phyloP scores from a whole-genome alignment of 208 protist species.

The Trypanosoma grayi region DNA sequence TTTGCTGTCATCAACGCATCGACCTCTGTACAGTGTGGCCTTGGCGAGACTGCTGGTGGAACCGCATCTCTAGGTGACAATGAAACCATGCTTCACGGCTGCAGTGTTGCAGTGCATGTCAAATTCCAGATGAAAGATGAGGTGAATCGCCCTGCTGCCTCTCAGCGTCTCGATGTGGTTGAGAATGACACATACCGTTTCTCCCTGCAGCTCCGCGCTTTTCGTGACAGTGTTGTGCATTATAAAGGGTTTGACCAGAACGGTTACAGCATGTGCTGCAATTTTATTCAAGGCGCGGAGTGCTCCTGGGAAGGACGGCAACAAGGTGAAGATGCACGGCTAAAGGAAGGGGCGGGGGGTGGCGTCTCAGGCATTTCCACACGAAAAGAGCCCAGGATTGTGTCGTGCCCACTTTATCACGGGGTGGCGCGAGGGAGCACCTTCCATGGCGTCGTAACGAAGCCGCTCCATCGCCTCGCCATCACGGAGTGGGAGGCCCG shows the following conservation, averaged over 20 bases:
- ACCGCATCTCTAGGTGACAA: not conserved
- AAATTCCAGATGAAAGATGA: conserved; percentile 14
- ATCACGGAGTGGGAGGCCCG: conserved; percentile 43
- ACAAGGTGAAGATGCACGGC: not conserved
- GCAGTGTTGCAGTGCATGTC: conserved; percentile 25
- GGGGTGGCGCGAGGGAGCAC: not conserved
- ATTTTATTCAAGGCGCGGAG: conserved; percentile 27
- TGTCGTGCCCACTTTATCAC: conserved; percentile 34
- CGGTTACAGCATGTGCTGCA: conserved; percentile 85
- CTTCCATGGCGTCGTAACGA: conserved; percentile 43
- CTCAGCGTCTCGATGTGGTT: not conserved
- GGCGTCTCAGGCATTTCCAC: not conserved
- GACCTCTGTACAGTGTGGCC: conserved; percentile 31
- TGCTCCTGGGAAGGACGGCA: conserved; percentile 16
- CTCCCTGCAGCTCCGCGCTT: conserved; percentile 32
- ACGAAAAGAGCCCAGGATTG: conserved; percentile 18
- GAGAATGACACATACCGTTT: conserved; percentile 56
- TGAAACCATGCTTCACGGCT: conserved; percentile 1
- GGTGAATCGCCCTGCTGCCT: not conserved
- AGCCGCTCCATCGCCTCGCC: conserved; percentile 58
- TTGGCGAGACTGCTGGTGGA: not conserved
- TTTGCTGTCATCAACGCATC: conserved; percentile 44
- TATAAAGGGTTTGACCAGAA: conserved; percentile 80
- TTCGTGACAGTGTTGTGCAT: conserved; percentile 35
- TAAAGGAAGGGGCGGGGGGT: not conserved